Conservation (phyloP, 208 protist genomes). For the Acanthamoeba comandoni region DNA sequence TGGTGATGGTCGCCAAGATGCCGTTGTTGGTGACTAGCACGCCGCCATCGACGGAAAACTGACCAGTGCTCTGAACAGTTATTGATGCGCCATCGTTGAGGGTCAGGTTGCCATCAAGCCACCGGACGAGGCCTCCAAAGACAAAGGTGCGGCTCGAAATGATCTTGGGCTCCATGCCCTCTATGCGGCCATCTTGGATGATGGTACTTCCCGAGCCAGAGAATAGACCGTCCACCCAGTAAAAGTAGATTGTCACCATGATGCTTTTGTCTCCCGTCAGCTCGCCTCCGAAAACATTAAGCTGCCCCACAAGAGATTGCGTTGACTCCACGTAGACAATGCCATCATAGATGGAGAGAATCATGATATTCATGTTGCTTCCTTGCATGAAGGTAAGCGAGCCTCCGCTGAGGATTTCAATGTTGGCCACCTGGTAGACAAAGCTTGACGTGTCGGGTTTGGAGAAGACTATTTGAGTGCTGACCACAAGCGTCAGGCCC, state of each 20-base stretch:
- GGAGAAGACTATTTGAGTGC: conserved; percentile 47
- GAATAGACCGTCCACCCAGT: conserved; percentile 57
- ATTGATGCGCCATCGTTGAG: conserved; percentile 27
- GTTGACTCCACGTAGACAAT: conserved; percentile 35
- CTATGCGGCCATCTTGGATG: conserved; percentile 6
- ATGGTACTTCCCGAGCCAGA: conserved; percentile 41
- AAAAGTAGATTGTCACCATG: conserved; percentile 63
- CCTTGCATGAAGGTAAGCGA: conserved; percentile 65
- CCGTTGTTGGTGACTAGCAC: conserved; percentile 34
- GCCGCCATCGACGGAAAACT: conserved; percentile 12
- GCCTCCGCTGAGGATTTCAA: conserved; percentile 4
- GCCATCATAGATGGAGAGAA: conserved; percentile 17
- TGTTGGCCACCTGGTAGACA: conserved; percentile 25
- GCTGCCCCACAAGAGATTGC: conserved; percentile 2
- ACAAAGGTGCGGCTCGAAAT: not conserved
- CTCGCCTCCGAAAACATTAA: conserved; percentile 30
- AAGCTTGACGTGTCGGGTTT: too few relatives aligned
- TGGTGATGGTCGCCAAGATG: conserved; percentile 41
- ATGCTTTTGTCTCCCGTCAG: conserved; percentile 58
- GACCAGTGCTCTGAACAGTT: not conserved
- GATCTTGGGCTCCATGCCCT: too few relatives aligned
- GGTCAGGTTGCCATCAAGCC: conserved; percentile 64
- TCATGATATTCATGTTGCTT: conserved; percentile 54
- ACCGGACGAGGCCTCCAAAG: conserved; percentile 46
- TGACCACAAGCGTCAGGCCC: conserved; percentile 35